Evolutionary conservation across 2,329 filamentous ascomycete genomes (phyloP).

Genomic region (Teratosphaeria viscida): DNA sequence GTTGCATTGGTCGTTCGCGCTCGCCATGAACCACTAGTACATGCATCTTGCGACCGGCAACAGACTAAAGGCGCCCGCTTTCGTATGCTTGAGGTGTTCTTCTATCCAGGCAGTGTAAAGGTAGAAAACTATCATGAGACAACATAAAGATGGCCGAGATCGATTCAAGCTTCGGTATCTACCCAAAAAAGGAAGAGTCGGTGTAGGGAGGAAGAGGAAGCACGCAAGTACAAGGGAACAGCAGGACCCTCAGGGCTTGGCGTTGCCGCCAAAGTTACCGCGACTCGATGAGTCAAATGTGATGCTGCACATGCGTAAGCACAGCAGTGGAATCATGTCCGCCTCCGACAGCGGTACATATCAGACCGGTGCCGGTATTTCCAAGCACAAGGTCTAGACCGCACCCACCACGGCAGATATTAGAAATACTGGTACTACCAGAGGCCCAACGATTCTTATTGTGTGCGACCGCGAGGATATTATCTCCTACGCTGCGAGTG

Average conservation of each 20-base stretch:
- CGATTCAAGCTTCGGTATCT: neutral
- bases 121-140: neutral
- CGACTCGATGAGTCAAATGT: no score
- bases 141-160: neutral
- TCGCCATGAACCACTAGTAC: neutral
- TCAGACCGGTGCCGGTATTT: no score
- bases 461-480: no score
- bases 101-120: neutral
- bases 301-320: no score
- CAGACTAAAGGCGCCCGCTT: neutral
- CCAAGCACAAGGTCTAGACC: no score
- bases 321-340: no score
- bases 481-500: no score
- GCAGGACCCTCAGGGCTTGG: neutral
- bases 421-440: no score
- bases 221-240: neutral
- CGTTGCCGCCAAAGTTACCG: neutral
- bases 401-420: no score
- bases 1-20: neutral
- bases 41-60: neutral
- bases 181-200: neutral
- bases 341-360: no score
- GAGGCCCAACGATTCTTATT: no score
- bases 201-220: neutral
- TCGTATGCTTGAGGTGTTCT: neutral